These are phyloP conservation scores for Pichia rugopelliculosa DNA, from an alignment of 805 yeast genomes.

Conservation along the genomic window DNA sequence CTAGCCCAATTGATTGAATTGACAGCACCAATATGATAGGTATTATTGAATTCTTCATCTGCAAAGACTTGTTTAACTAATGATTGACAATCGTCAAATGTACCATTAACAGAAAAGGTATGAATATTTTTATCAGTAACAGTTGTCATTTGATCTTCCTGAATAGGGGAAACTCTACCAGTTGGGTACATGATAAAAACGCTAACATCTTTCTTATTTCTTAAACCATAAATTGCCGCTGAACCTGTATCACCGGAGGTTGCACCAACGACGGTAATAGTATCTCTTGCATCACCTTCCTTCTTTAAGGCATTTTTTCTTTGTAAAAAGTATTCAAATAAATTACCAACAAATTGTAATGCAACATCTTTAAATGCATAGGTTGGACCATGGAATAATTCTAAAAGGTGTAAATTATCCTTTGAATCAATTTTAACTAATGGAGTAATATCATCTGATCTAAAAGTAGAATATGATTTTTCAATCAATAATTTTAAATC, in stretches of 20 bases:
- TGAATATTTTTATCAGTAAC: conserved; percentile 90
- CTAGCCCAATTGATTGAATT: conserved; percentile 99
- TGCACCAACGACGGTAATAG: conserved; percentile 95
- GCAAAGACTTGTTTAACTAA: conserved; percentile 90
- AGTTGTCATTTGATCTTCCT: conserved; percentile 98
- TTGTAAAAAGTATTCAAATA: conserved; percentile 83
- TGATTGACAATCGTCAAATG: conserved; percentile 98
- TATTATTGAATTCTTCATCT: conserved; percentile 78
- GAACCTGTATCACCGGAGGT: conserved; percentile 99
- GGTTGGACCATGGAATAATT: conserved; percentile 98
- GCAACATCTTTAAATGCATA: conserved; percentile 99
- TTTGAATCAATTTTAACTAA: conserved; percentile 44
- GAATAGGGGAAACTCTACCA: conserved; percentile 95
- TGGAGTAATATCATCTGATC: conserved; percentile 86
- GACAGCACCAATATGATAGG: conserved; percentile 94
- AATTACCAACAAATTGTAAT: conserved; percentile 92
- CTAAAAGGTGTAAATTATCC: conserved; percentile 62
- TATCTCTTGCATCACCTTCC: conserved; percentile 54
- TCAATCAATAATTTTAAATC: conserved; percentile 59
- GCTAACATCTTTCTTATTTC: conserved; percentile 96
- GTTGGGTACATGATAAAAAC: conserved; percentile 96
- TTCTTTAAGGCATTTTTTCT: conserved; percentile 55
- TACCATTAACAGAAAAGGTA: conserved; percentile 90
- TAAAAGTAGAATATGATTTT: conserved; percentile 84
- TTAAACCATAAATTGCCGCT: conserved; percentile 95